Percentiles rank a stretch among this genome's conserved stretches.
Evolutionary conservation across 805 yeast species (phyloP).

Genomic region (Yarrowia keelungensis): DNA sequence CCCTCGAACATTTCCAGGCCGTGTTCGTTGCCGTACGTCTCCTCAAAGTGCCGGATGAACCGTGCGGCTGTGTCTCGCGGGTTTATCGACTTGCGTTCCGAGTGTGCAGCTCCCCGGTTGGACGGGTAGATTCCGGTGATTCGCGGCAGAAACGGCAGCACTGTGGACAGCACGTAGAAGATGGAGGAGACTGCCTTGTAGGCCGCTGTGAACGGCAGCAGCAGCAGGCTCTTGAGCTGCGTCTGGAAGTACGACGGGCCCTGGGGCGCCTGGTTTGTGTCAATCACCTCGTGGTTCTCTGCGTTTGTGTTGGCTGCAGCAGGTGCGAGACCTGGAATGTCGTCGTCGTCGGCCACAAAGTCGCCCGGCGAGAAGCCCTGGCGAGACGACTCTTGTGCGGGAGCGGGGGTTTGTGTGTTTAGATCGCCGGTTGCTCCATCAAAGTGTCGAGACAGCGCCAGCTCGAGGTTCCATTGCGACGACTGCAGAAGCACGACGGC

Average conservation of each 20-base stretch:
- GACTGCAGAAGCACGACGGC: slow-evolving; percentile 48
- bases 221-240: slow-evolving; percentile 42
- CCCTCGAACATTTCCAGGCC: slow-evolving; percentile 57
- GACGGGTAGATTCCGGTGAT: slow-evolving; percentile 52
- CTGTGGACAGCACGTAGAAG: slow-evolving; percentile 46
- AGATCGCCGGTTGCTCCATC: slow-evolving; percentile 41
- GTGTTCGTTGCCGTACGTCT: slow-evolving; percentile 49
- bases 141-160: slow-evolving; percentile 53
- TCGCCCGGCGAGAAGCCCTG: slow-evolving; percentile 33
- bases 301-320: slow-evolving; percentile 47
- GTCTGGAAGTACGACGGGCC: slow-evolving; percentile 47
- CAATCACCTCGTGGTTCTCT: slow-evolving; percentile 45
- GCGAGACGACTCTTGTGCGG: slow-evolving; percentile 24
- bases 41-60: slow-evolving; percentile 62
- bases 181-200: slow-evolving; percentile 47
- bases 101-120: slow-evolving; percentile 51
- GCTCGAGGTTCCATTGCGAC: slow-evolving; percentile 54
- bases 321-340: slow-evolving; percentile 42
- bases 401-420: slow-evolving; percentile 42
- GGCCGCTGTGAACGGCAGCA: slow-evolving; percentile 50
- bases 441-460: slow-evolving; percentile 43
- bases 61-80: slow-evolving; percentile 62
- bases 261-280: slow-evolving; percentile 41
- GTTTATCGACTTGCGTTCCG: slow-evolving; percentile 53
- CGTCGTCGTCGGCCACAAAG: slow-evolving; percentile 41